phyloP scores from a whole-genome alignment of 345 rosid genomes.

The Litchi chinensis region DNA sequence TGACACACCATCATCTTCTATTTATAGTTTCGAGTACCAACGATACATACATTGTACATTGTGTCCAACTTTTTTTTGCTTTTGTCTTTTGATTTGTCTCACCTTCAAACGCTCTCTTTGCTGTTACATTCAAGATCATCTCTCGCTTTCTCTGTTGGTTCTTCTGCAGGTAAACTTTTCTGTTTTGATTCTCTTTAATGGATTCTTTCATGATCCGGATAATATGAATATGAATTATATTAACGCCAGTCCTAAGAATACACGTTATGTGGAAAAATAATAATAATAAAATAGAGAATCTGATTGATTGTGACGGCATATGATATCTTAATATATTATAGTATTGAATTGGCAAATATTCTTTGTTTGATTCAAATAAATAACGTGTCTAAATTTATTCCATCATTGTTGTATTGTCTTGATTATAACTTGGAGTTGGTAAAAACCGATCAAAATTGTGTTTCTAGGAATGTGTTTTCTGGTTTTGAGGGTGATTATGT shows the following conservation, averaged over 20 bases:
- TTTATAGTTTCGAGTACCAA: not conserved
- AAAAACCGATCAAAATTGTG: not conserved
- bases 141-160: constrained; percentile 16
- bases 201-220: not conserved
- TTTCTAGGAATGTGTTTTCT: not conserved
- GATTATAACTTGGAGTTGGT: not conserved
- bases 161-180: constrained; percentile 19
- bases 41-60: not conserved
- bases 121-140: not conserved
- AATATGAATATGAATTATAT: not conserved
- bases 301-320: not conserved
- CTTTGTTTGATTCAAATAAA: not conserved
- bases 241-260: too few relatives aligned
- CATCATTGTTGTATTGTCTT: not conserved
- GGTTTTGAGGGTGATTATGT: not conserved
- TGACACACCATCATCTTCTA: not conserved
- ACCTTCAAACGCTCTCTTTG: constrained; percentile 10
- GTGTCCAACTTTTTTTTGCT: too few relatives aligned
- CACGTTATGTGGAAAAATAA: too few relatives aligned
- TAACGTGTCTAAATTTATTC: not conserved
- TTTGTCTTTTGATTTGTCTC: not conserved
- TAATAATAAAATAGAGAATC: too few relatives aligned
- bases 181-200: not conserved
- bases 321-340: too few relatives aligned
- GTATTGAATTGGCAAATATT: too few relatives aligned